These are phyloP conservation scores for Sarocladiaceae sp. DNA, from an alignment of 2,329 filamentous ascomycete genomes.

Conservation along the genomic window DNA sequence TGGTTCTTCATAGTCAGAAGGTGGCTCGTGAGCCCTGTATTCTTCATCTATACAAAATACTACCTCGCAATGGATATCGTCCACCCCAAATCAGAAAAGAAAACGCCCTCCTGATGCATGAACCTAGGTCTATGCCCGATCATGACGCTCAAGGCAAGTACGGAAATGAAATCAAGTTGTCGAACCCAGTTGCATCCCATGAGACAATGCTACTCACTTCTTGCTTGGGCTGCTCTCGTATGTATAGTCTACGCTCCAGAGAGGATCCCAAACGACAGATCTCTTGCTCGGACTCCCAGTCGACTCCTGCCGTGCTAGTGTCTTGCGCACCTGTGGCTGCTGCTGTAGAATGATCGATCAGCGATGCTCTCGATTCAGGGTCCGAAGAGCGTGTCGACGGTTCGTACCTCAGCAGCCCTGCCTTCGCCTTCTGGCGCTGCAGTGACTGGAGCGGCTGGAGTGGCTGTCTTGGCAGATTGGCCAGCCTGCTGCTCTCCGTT, in stretches of 20 bases:
- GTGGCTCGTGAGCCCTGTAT: too few relatives aligned
- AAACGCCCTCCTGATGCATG: background rate
- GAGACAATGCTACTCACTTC: conserved; percentile 18
- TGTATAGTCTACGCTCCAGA: conserved; percentile 58
- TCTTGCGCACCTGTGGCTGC: conserved; percentile 19
- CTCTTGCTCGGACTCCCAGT: conserved; percentile 39
- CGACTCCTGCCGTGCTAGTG: conserved; percentile 34
- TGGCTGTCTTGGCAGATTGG: background rate
- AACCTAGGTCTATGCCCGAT: background rate
- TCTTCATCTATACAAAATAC: background rate
- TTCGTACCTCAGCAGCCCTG: conserved; percentile 48
- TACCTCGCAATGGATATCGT: background rate
- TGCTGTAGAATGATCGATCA: conserved; percentile 2
- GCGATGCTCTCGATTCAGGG: conserved; percentile 23
- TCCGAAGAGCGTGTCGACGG: conserved; percentile 47
- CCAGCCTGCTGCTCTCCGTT: background rate
- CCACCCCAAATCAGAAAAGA: too few relatives aligned
- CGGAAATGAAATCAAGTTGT: too few relatives aligned
- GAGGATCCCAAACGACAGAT: conserved; percentile 57
- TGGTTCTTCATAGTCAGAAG: background rate
- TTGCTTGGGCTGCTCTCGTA: conserved; percentile 38
- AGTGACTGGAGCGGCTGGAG: too few relatives aligned
- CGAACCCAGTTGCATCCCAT: too few relatives aligned
- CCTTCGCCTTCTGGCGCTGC: conserved; percentile 18
- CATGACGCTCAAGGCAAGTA: too few relatives aligned